Evolutionary conservation across 2,329 filamentous ascomycete species (phyloP), one percentile per base, ranked within the genome.

Genomic region (Colletotrichum caudatum): DNA sequence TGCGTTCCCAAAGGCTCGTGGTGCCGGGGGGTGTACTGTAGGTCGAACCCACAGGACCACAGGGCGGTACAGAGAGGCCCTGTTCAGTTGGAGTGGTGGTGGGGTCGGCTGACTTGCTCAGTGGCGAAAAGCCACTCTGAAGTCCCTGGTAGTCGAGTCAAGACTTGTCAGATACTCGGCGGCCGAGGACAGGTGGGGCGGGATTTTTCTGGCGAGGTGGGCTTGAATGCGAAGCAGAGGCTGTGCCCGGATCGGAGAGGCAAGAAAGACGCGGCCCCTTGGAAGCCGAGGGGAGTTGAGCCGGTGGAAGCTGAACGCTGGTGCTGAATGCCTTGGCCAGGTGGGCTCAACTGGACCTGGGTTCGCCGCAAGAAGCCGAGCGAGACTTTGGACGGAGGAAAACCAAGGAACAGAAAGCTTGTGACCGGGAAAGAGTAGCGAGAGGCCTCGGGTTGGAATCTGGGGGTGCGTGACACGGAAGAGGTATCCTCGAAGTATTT

Each of bases 61-160:
- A 70, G 70, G 72, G 71, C 71, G 64, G 62, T 71, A 71, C 71
- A 73, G 67, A 71, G 53, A 53, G 61, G 67, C 67, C 57, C 51
- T 69, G 60, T 66, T 66, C 51, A 70, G 66, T 72, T 72, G 70
- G 70, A 66, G 66, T 71, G 69, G 67, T 71, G 69, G 72, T 72
- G 69, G 71, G 71, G 72, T 73, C 72, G 39, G 64, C 64, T 72
- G 72, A 72, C 72, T 73, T 64, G 62, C 64, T 62, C 61, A 73
- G 72, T 73, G 72, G 72, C 72, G 70, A 73, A 68, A 71, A 72
- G 69, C 65, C 68, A 65, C 69, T 54, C 54, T 41, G 64, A 65
- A 65, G 69, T 69, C 54, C 59, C 68, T 72, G 69, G 68, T 60
- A 73, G 59, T 64, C 54, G 71, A 73, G 67, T 73, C 71, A 71